phyloP scores from a whole-genome alignment of 768 basidiomycete species.

The Wakefieldia striispora region DNA sequence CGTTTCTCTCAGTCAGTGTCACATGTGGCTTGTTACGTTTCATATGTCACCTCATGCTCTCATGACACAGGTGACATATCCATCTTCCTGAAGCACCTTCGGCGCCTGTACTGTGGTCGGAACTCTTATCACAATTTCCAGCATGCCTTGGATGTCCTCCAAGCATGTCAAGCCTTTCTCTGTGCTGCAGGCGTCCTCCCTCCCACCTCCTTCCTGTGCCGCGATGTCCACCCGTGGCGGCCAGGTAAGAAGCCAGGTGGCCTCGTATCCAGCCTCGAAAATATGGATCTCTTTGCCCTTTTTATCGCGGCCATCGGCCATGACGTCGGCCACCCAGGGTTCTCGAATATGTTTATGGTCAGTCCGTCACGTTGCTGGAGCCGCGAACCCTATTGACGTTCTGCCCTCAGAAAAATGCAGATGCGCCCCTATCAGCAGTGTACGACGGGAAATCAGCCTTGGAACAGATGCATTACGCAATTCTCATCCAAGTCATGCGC shows the following conservation, averaged over 20 bases:
- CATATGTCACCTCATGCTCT: conserved; percentile 17
- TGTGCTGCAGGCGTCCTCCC: conserved; percentile 79
- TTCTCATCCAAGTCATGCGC: conserved; percentile 78
- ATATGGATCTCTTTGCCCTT: conserved; percentile 78
- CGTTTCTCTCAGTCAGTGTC: conserved; percentile 55
- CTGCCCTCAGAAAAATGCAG: conserved; percentile 79
- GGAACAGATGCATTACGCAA: conserved; percentile 87
- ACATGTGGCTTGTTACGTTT: conserved; percentile 17
- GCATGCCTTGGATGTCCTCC: conserved; percentile 94
- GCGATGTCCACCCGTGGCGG: conserved; percentile 35
- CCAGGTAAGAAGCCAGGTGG: conserved; percentile 39
- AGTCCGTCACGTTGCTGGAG: conserved; percentile 25
- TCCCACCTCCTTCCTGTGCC: conserved; percentile 57
- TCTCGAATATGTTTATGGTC: conserved; percentile 93
- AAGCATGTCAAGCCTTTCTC: conserved; percentile 87
- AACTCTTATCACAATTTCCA: conserved; percentile 99
- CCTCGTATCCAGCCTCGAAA: conserved; percentile 44
- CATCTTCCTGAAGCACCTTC: conserved; percentile 81
- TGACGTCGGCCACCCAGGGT: conserved; percentile 95
- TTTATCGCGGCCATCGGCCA: conserved; percentile 95
- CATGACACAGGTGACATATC: conserved; percentile 62
- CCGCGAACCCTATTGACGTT: conserved; percentile 2
- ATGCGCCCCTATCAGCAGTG: conserved; percentile 81
- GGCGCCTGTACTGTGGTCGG: conserved; percentile 83
- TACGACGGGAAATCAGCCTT: conserved; percentile 89